Base-by-base conservation (phyloP, 352 stramenopile species). In the Elongisporangium prolatum region DNA sequence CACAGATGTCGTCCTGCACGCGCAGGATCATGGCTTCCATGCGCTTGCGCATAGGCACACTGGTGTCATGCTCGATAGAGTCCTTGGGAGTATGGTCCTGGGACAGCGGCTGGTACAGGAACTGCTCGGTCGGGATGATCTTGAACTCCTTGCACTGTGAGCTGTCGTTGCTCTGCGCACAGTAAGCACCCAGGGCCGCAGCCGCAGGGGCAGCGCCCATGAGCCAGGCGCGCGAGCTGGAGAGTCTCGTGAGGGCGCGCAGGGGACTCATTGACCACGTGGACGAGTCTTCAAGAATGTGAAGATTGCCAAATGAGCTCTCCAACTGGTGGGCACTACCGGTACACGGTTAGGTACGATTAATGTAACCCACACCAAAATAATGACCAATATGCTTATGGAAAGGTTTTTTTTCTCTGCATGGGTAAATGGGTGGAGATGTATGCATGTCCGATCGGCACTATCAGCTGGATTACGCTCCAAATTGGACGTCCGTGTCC, bases 1-100 rank as follows among this genome's bases (percentile, higher is more conserved):
- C 68, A 61, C 83, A 91, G 57, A 97, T 97, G 48, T 96, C 79
- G 65, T 96, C 80, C 64, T 92, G 81, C 18, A 93, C 79, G 37
- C 77, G 80, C 54, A 89, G 60, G 58, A 93, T 91, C 68, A 96
- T 71, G 54, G 79, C 77, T 54, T 92, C 81, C 80, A 94, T 91
- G 59, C 84, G 82, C 67, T 91, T 82, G 52, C 63, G 71, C 66
- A 92, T 76, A 1, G 84, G 78, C 28, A 78, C 80, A 11, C 50
- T 74, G 21, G 69, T 77, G 71, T 94, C 79, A 22, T 92, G 90
- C 71, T 94, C 84, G 61, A 94, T 71, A 60, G 71, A 86, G 62
- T 71, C 65, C 61, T 81, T 78, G 34, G 80, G 69, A 7, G 63
- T 73, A 44, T 77, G 76, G 63, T 94, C 84, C 50, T 79, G 37